phyloP scores from a whole-genome alignment of 192 early-diverging fungal genomes.

The Kappamyces sp. region DNA sequence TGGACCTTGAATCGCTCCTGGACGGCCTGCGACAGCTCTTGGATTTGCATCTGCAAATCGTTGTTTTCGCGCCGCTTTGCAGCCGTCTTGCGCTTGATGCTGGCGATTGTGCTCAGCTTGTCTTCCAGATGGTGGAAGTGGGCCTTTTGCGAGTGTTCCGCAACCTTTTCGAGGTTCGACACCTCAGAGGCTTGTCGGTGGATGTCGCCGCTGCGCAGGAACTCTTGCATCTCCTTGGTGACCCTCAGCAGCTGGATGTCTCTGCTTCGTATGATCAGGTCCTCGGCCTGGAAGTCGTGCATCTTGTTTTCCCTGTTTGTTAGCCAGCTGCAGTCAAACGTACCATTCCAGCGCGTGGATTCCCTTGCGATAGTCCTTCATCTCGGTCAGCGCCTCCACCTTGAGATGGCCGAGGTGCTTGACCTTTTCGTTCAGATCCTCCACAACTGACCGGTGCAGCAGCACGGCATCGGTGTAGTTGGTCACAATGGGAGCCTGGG shows the following conservation, averaged over 20 bases:
- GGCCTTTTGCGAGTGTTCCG: slow-evolving; percentile 42
- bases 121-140: slow-evolving; percentile 49
- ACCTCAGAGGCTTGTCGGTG: slow-evolving; percentile 46
- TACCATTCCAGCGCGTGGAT: slow-evolving; percentile 62
- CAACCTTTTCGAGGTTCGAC: slow-evolving; percentile 43
- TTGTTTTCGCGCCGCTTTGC: slow-evolving; percentile 44
- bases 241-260: slow-evolving; percentile 59
- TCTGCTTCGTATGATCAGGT: slow-evolving; percentile 42
- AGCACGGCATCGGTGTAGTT: slow-evolving; percentile 50
- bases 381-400: slow-evolving; percentile 54
- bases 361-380: slow-evolving; percentile 58
- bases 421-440: slow-evolving; percentile 48
- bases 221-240: slow-evolving; percentile 63
- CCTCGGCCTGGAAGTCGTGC: slow-evolving; percentile 59
- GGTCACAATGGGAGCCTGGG: slow-evolving; percentile 54
- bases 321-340: background rate
- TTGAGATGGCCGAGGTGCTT: slow-evolving; percentile 42
- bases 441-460: slow-evolving; percentile 45
- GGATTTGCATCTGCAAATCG: slow-evolving; percentile 29
- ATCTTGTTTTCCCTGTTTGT: slow-evolving; percentile 52
- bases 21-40: slow-evolving; percentile 29
- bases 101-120: slow-evolving; percentile 17
- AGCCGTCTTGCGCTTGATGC: slow-evolving; percentile 29
- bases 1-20: slow-evolving; percentile 38
- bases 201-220: slow-evolving; percentile 49